Evolutionary conservation across 225 moss, liverwort and hornwort genomes (phyloP), one percentile per base, ranked within the genome.

Genomic region (Pleurozium schreberi): DNA sequence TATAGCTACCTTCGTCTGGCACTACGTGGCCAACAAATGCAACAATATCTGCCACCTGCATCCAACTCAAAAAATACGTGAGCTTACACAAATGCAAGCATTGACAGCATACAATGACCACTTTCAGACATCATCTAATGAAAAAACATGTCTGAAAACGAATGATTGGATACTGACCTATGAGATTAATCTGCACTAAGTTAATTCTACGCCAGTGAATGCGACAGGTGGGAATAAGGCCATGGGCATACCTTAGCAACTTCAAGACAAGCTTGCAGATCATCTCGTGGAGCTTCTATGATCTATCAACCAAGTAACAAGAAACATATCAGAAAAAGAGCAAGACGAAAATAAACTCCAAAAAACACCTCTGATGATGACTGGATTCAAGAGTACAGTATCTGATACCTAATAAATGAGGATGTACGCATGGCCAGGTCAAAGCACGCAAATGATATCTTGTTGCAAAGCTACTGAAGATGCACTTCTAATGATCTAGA

Each of bases 41-140:
- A 81, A 99, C 92, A 84, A 99, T 89, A 93, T 99, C 99, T 93
- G 99, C 96, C 89, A 99, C 94, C 98, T 98, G 92, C 84, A 90
- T 90, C 57, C 84, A 85, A 61, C 84, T 84, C 36, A 86, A 67
- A 83, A 12, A 75, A 63, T 57, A 84, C 26, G 57, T 57, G 61
- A 81, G 76, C 70, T 55, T 61, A 85, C 27, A 89, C 65, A 89
- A 31, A 88, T 71, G 67, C 80, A 86, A 87, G 36, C 62, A 85
- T 40, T 60, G 43, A 49, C 11, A 49, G 87, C n/a, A 75, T 76
- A 27, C 20, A 75, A 81, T 27, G 42, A 84, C 80, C n/a, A 61
- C 70, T 50, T 50, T 52, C 38, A 79, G 28, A 27, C 26, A 47
- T 88, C 81, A 78, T 67, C 28, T 27, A 59, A 36, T 45, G 57